A percentile compares a stretch with the other conserved stretches of the same genome.
Evolutionary conservation across 2,329 filamentous ascomycete species (phyloP).

Genomic region (Trichoderma gracile): DNA sequence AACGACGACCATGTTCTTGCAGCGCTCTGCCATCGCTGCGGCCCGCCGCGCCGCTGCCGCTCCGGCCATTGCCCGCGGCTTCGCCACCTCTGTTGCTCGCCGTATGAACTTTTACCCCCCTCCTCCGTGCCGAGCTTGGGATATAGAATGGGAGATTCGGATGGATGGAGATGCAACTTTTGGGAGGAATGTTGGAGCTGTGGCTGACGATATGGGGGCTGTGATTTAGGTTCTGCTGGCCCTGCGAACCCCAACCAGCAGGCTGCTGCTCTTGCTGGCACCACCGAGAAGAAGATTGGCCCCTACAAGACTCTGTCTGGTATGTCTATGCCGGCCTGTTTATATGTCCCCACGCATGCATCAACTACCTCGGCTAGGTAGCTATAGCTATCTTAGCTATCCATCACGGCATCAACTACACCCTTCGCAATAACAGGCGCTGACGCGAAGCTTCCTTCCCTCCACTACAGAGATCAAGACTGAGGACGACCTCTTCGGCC

Average conservation of each 20-base stretch:
- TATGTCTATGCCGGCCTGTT: constrained; percentile 37
- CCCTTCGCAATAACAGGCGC: background rate
- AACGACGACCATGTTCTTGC: constrained; percentile 56
- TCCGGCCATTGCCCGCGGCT: constrained; percentile 58
- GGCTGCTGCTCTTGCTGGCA: constrained; percentile 41
- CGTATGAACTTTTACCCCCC: constrained; percentile 41
- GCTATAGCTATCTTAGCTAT: no score
- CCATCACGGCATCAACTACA: no score
- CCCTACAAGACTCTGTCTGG: constrained; percentile 50
- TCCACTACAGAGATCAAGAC: constrained; percentile 70
- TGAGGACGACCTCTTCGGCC: constrained; percentile 79
- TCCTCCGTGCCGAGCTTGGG: background rate
- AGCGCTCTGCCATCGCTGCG: constrained; percentile 61
- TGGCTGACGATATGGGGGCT: constrained; percentile 38
- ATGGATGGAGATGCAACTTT: background rate
- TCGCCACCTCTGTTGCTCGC: constrained; percentile 61
- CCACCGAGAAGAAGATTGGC: constrained; percentile 49
- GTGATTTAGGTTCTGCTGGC: constrained; percentile 24
- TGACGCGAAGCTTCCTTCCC: constrained; percentile 20
- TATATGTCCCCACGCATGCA: background rate
- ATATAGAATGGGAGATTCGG: background rate
- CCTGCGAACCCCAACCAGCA: constrained; percentile 40
- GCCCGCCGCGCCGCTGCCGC: constrained; percentile 59
- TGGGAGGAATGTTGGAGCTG: background rate
- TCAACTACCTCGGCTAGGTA: constrained; percentile 31